These are phyloP conservation scores for Paspalum vaginatum DNA, from an alignment of 176 grass and related monocot species.

Conservation along the genomic window DNA sequence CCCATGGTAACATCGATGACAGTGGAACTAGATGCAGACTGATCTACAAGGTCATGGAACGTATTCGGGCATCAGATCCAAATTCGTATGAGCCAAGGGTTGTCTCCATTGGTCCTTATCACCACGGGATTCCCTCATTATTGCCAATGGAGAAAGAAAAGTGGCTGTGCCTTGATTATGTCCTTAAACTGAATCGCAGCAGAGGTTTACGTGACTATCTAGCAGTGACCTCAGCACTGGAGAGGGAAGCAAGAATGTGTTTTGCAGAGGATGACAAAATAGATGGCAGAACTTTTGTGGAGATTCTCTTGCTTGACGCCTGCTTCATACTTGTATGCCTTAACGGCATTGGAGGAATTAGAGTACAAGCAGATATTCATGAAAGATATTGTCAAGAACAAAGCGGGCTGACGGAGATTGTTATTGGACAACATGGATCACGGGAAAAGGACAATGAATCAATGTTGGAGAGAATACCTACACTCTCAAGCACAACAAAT, in stretches of 20 bases:
- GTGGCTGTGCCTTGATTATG: conserved; percentile 30
- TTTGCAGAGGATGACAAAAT: not conserved
- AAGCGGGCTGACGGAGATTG: not conserved
- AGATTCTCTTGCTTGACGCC: conserved; percentile 22
- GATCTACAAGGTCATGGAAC: not conserved
- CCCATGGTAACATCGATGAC: not conserved
- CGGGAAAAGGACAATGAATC: not conserved
- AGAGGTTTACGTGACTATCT: conserved; percentile 34
- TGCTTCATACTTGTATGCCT: conserved; percentile 31
- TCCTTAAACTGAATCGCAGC: conserved; percentile 7
- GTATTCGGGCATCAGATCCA: not conserved
- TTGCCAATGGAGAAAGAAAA: conserved; percentile 28
- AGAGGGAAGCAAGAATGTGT: conserved; percentile 15
- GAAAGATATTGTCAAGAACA: not conserved
- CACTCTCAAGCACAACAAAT: not conserved
- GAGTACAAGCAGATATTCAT: not conserved
- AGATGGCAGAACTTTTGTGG: not conserved
- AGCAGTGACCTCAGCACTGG: not conserved
- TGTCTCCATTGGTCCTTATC: conserved; percentile 32
- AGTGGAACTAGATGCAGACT: not conserved
- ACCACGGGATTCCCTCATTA: not conserved
- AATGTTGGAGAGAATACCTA: rapidly evolving
- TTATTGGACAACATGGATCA: not conserved
- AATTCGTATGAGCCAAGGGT: conserved; percentile 22
- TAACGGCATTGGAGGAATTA: not conserved